Evolutionary conservation across 495 filamentous ascomycete species (phyloP).

Genomic region (Evernia prunastri): DNA sequence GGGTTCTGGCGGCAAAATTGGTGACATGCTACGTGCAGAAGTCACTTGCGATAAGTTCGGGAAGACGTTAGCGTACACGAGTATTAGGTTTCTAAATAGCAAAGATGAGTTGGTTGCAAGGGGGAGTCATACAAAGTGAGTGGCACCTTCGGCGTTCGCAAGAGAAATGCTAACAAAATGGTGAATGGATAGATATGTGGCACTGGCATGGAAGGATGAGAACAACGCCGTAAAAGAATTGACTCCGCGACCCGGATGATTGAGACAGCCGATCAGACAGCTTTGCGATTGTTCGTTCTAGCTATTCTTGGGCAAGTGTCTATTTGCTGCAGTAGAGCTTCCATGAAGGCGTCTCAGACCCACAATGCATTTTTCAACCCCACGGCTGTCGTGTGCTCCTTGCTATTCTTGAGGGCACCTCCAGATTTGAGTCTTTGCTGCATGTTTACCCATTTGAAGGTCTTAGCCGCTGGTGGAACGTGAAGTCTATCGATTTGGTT

Average conservation of each 20-base stretch:
- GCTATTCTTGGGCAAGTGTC: too few species aligned
- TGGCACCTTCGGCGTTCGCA: constrained; percentile 10
- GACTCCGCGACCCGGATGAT: neutral
- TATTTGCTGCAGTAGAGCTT: neutral
- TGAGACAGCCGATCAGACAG: neutral
- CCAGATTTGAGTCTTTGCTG: too few species aligned
- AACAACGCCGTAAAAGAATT: constrained; percentile 38
- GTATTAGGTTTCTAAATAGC: constrained; percentile 68
- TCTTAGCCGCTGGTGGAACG: neutral
- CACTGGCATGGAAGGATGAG: constrained; percentile 52
- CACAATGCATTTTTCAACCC: neutral
- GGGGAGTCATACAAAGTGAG: constrained; percentile 94
- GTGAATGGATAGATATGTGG: constrained; percentile 42
- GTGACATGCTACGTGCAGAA: constrained; percentile 66
- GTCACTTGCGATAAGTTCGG: constrained; percentile 88
- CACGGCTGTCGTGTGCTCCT: neutral
- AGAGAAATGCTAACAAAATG: constrained; percentile 11
- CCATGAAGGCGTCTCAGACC: neutral
- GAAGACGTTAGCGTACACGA: constrained; percentile 86
- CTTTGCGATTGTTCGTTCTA: neutral
- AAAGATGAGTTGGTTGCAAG: constrained; percentile 73
- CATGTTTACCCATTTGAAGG: neutral
- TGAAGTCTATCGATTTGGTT: neutral
- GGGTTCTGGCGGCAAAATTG: constrained; percentile 71
- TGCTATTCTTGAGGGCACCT: too few species aligned